Base-by-base conservation (phyloP, 2,329 filamentous ascomycete genomes). In the Metarhizium robertsii region DNA sequence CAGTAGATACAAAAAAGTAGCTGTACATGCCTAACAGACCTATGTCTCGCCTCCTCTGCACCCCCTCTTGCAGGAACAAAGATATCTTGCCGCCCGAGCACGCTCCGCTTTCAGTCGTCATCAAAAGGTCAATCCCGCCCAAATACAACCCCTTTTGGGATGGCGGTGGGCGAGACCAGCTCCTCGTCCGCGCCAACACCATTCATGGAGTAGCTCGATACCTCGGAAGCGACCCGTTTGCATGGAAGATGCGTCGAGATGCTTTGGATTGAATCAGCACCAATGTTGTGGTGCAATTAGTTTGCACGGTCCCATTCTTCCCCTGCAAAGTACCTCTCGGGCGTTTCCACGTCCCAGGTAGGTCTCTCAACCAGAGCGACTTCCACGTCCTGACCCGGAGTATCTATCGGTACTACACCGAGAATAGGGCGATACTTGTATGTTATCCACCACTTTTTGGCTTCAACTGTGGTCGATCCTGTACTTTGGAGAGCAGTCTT, bases 351-450 rank as follows among this genome's bases (percentile, higher is more conserved):
- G 70, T 95, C 89, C 84, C 88, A 94, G 62, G 85, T 78, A 20
- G 92, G 92, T 64, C 92, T 78, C 75, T 97, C 92, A 14, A 97
- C 84, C 53, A 97, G 75, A 2, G 90, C 92, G 50, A 96, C 88
- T 71, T 99, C 94, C 4, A 88, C 72, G 11, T 74, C 70, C 62
- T 70, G 58, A 61, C 68, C 67, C 30, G 72, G 69, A 20, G 61
- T 62, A 53, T 66, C 67, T 59, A 79, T 70, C 47, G 76, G 74
- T 40, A 83, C 78, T 42, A 85, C 73, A 54, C 92, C 94, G 58
- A 99, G 76, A 62, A 99, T 91, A n/a, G 92, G 89, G 57, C 92
- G 81, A 72, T 97, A 99, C 71, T 95, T 95, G 77, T 88, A 91
- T 5, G 92, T 95, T 67, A 86, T 83, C 90, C 91, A 97, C 73